Evolutionary conservation across 2,329 filamentous ascomycete species (phyloP).

Genomic region (Neonectria ditissima): DNA sequence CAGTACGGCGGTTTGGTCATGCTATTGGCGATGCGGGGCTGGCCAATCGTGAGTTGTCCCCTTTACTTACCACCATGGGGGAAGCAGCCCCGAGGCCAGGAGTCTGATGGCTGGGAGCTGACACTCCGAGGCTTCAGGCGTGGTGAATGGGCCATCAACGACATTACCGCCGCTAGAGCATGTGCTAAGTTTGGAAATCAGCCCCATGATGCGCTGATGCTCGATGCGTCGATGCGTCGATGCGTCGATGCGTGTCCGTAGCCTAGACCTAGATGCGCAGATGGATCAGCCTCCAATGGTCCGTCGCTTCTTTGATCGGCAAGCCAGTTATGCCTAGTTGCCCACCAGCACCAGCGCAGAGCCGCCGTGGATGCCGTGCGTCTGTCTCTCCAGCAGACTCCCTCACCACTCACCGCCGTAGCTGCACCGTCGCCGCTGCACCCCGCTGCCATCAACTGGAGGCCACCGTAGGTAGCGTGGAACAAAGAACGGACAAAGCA

Average conservation of each 20-base stretch:
- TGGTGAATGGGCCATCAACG: neutral
- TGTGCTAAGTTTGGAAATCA: slow-evolving; percentile 38
- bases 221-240: slow-evolving; percentile 17
- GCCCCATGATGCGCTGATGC: slow-evolving; percentile 14
- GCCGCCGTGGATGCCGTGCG: slow-evolving; percentile 31
- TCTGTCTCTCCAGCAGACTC: no score
- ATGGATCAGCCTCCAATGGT: slow-evolving; percentile 6
- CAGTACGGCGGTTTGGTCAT: neutral
- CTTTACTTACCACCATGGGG: slow-evolving; percentile 2
- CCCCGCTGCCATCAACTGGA: slow-evolving; percentile 11
- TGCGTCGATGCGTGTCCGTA: slow-evolving; percentile 6
- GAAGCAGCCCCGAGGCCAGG: neutral
- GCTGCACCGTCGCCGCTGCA: slow-evolving; percentile 1
- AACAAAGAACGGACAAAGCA: neutral
- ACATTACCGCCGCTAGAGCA: slow-evolving; percentile 6
- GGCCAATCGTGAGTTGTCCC: slow-evolving; percentile 26
- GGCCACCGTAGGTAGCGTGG: neutral
- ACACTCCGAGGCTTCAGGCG: neutral
- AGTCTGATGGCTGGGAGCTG: neutral
- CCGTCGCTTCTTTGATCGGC: slow-evolving; percentile 34
- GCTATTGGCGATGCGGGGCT: slow-evolving; percentile 17
- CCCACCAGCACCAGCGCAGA: slow-evolving; percentile 19
- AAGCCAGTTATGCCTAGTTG: slow-evolving; percentile 19
- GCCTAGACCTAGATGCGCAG: no score
- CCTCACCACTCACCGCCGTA: no score